Evolutionary conservation across 2,329 filamentous ascomycete genomes (phyloP).

Genomic region (Aspergillus quadrilineatus): DNA sequence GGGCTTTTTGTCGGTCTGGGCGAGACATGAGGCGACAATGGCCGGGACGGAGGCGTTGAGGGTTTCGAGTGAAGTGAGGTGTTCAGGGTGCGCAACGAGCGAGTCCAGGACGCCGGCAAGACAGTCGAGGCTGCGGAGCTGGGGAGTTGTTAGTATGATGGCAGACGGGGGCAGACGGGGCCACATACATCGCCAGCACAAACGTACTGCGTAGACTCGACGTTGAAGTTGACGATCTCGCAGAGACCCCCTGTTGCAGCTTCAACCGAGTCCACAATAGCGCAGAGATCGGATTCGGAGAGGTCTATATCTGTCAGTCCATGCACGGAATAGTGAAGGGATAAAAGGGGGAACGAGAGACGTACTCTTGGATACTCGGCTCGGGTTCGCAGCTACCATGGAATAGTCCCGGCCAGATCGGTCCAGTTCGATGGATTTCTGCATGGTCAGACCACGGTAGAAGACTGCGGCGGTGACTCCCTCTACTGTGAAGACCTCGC

Average conservation of each 20-base stretch:
- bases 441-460: constrained; percentile 96
- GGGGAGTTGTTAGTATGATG: constrained; percentile 23
- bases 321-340: too few species aligned
- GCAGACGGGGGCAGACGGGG: not conserved
- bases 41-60: not conserved
- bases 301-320: constrained; percentile 53
- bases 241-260: constrained; percentile 88
- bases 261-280: constrained; percentile 87
- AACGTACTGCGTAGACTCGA: constrained; percentile 65
- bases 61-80: constrained; percentile 52
- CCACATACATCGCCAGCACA: constrained; percentile 56
- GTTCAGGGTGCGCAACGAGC: constrained; percentile 84
- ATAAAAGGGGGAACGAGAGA: too few species aligned
- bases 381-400: constrained; percentile 21
- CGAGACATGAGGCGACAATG: constrained; percentile 34
- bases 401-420: constrained; percentile 69
- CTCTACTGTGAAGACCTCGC: constrained; percentile 95
- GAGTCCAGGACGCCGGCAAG: constrained; percentile 84
- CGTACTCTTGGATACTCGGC: constrained; percentile 78
- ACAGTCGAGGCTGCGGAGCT: constrained; percentile 63
- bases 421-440: constrained; percentile 94
- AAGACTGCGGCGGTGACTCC: constrained; percentile 93
- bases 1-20: constrained; percentile 80
- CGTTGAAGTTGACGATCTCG: constrained; percentile 94
- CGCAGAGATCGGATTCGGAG: constrained; percentile 94